These are phyloP conservation scores for Apiotrichum sp. DNA, from an alignment of 1,284 basidiomycete species.

Conservation along the genomic window DNA sequence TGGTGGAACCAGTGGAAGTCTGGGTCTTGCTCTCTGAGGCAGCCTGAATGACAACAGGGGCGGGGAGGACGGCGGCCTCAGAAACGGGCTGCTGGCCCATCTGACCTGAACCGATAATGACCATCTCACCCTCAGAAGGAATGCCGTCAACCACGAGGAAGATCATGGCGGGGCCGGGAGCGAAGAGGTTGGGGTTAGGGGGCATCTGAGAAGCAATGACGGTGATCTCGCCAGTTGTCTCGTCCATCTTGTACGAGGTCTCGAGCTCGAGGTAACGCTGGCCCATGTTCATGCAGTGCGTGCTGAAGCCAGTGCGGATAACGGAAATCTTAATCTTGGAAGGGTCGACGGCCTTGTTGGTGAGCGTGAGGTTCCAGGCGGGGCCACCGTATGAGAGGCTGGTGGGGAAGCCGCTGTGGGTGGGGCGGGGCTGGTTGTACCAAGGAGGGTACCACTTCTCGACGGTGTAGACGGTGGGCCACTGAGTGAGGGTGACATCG, in stretches of 20 bases:
- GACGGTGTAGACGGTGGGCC: slow-evolving; percentile 43
- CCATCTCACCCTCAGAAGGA: slow-evolving; percentile 66
- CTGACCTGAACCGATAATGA: slow-evolving; percentile 70
- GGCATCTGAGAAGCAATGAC: slow-evolving; percentile 73
- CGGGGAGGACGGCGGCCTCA: slow-evolving; percentile 54
- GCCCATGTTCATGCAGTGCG: slow-evolving; percentile 70
- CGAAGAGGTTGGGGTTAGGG: slow-evolving; percentile 75
- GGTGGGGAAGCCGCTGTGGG: slow-evolving; percentile 25
- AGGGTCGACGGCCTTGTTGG: slow-evolving; percentile 53
- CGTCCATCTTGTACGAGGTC: slow-evolving; percentile 71
- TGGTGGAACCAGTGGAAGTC: too few relatives aligned
- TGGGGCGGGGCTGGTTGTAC: slow-evolving; percentile 65
- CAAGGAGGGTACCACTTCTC: slow-evolving; percentile 47
- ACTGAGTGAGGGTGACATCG: slow-evolving; percentile 52
- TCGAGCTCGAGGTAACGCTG: slow-evolving; percentile 59
- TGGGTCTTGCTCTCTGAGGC: background rate
- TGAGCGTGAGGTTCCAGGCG: slow-evolving; percentile 65
- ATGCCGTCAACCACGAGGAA: slow-evolving; percentile 76
- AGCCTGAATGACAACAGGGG: slow-evolving; percentile 20
- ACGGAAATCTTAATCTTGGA: slow-evolving; percentile 64
- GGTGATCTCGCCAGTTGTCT: slow-evolving; percentile 62
- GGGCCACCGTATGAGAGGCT: slow-evolving; percentile 63
- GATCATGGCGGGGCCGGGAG: slow-evolving; percentile 75
- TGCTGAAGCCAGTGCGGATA: slow-evolving; percentile 84
- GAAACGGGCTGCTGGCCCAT: slow-evolving; percentile 61